Evolutionary conservation across 805 yeast species (phyloP), one percentile per base, ranked within the genome.

Genomic region (Kodamaea sagamina): DNA sequence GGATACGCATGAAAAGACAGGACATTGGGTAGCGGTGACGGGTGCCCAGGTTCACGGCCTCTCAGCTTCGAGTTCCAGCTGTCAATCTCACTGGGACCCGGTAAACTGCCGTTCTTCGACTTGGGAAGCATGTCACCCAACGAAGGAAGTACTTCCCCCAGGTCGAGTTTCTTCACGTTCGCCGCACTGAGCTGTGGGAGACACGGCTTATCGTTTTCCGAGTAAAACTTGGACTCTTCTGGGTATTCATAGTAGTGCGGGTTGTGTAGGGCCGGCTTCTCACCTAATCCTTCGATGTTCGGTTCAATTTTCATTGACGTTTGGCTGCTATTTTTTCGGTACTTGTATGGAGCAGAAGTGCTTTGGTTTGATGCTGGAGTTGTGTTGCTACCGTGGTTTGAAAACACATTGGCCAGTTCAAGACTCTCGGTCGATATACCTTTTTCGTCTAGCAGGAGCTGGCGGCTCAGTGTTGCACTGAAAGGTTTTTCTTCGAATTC

Each of bases 171-270:
- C 29, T 34, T 35, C 12, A 46, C 38, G n/a, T 46, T 46, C 8
- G 43, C 35, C 24, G 36, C 39, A 21, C 46, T 46, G 25, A 40
- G 34, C 26, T 26, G 22, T 7, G 31, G 17, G 6, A 24, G 35
- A 16, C 18, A 12, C 10, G 15, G 39, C 16, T 15, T 18, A 4
- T 41, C 27, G 3, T 41, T 13, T 9, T 4, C 8, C 11, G 10
- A 29, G 32, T 43, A 41, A 28, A 47, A 43, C 37, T 43, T 34
- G 12, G 62, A 54, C 16, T 46, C 36, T 4, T 52, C 42, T 3
- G 64, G 64, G 36, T 59, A 58, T 45, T 55, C 55, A 31, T 51
- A 58, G 32, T 58, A 58, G 25, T 44, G 48, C n/a, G 50, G 53
- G 32, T 49, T 47, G 29, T 39, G 47, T 19, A 35, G 42, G 10